phyloP scores from a whole-genome alignment of 805 yeast genomes.

The Saccharomycopsis sp. region DNA sequence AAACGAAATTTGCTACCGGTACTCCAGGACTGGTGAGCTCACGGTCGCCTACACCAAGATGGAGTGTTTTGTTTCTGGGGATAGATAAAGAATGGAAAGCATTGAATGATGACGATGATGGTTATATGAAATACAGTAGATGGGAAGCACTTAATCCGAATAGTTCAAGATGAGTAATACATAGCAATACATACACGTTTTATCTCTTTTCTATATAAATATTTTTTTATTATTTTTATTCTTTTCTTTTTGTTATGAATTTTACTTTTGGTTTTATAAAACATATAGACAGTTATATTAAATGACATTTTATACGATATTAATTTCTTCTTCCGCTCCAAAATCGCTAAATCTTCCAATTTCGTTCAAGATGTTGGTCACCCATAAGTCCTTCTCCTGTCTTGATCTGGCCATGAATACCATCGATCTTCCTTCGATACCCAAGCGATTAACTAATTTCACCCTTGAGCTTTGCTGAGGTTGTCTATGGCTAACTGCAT shows the following conservation, averaged over 20 bases:
- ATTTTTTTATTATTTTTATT: too few relatives aligned
- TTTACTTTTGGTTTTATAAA: too few relatives aligned
- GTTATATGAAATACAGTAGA: constrained; percentile 17
- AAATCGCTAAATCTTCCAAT: constrained; percentile 15
- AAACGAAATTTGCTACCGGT: too few relatives aligned
- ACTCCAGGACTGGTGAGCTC: too few relatives aligned
- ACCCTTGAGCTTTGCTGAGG: constrained; percentile 25
- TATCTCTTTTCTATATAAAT: too few relatives aligned
- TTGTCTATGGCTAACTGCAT: constrained; percentile 5
- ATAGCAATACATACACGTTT: too few relatives aligned
- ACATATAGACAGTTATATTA: too few relatives aligned
- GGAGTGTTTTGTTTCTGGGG: constrained; percentile 20
- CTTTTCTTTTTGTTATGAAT: too few relatives aligned
- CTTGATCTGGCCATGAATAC: constrained; percentile 78
- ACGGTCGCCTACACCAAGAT: constrained; percentile 17
- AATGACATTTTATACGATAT: too few relatives aligned
- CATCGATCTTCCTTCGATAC: constrained; percentile 59
- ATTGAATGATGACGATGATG: constrained; percentile 17
- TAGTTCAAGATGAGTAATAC: too few relatives aligned
- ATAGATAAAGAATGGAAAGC: constrained; percentile 22
- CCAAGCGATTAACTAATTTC: constrained; percentile 46
- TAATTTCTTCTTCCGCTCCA: neutral
- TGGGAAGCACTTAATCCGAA: constrained; percentile 14
- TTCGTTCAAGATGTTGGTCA: constrained; percentile 25
- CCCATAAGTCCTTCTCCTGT: constrained; percentile 84